Evolutionary conservation across 2,329 filamentous ascomycete species (phyloP), one percentile per base, ranked within the genome.

Genomic region (Botrytis hyacinthi): DNA sequence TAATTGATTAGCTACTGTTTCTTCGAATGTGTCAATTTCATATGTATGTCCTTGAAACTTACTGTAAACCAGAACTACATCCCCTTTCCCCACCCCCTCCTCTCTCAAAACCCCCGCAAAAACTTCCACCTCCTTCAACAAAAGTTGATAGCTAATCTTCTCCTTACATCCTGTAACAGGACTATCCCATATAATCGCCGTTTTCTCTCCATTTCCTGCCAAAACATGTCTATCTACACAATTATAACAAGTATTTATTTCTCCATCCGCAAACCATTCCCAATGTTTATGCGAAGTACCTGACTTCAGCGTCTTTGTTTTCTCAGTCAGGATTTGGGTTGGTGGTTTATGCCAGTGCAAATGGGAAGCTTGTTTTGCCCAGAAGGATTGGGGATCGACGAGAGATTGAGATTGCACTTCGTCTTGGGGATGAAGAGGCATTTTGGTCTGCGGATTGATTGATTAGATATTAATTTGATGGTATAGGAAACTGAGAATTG

Each of bases 51-150:
- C 6, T n/a, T 18, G 5, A 26, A 32, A 82, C 89, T 81, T 82
- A 93, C 92, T 97, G 82, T 98, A 98, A 42, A 98, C 88, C 76
- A 98, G 87, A 9, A 98, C 93, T 0, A 96, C 92, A 84, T 98
- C 93, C 1, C 95, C 94, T 82, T 89, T 93, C 77, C 86, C 86
- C 8, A 98, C 92, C 0, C 94, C 94, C 78, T 95, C 91, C 81
- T 96, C 93, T 72, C 91, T 85, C 79, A 98, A 82, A 2, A 94
- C 94, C 0, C 93, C 94, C 0, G 95, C 94, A 69, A 97, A 87
- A 8, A 90, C 88, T 81, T 95, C 91, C 2, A 98, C 93, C 80
- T 97, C 93, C 14, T 90, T 85, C 40, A 96, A 87, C 63, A 98
- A 84, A 82, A 93, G 85, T 7, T 83, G 83, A 80, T 98, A 98